Base-by-base conservation (phyloP, 495 filamentous ascomycete species). In the Trichodelitschia bisporula region DNA sequence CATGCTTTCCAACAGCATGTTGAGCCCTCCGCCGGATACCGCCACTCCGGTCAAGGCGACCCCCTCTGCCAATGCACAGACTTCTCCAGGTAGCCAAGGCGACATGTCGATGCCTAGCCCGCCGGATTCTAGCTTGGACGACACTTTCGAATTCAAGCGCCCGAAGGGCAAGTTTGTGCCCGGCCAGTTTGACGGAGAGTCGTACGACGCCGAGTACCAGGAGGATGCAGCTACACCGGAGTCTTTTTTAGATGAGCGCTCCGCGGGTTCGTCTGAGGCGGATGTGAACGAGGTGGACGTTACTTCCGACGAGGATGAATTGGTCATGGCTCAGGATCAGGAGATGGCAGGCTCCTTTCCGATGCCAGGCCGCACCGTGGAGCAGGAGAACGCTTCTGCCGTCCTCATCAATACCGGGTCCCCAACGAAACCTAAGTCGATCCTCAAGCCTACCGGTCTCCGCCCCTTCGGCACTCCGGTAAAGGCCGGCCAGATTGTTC, bases 231-330 rank as follows among this genome's bases (percentile, higher is more conserved):
- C n/a, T n/a, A n/a, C 51, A 54, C 26, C 61, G 29, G 20, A 72
- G 61, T 77, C 74, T 83, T 80, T 84, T 79, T 80, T 77, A 69
- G 77, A 68, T 62, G 70, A 74, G 53, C 66, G 72, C 66, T 75
- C 72, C 66, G 72, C 69, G 64, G 77, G 69, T 67, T 75, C 75
- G 50, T 59, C 66, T 54, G 64, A 61, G 60, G 65, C 27, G 27
- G 15, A 72, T 49, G 66, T 67, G 35, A 53, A 58, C 50, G 64
- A 67, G 31, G 62, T 66, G 49, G 61, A 67, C 52, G 59, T 24
- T 18, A 31, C 57, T 40, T 61, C 58, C 41, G 63, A 69, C 48
- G 66, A 66, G 51, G 62, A 70, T 48, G 72, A 66, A 70, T 74
- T 66, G 54, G 36, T 40, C 30, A 36, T 42, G 32, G 64, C 66